Base-by-base conservation (phyloP, 2,329 filamentous ascomycete species). In the Trichoderma citrinoviride region DNA sequence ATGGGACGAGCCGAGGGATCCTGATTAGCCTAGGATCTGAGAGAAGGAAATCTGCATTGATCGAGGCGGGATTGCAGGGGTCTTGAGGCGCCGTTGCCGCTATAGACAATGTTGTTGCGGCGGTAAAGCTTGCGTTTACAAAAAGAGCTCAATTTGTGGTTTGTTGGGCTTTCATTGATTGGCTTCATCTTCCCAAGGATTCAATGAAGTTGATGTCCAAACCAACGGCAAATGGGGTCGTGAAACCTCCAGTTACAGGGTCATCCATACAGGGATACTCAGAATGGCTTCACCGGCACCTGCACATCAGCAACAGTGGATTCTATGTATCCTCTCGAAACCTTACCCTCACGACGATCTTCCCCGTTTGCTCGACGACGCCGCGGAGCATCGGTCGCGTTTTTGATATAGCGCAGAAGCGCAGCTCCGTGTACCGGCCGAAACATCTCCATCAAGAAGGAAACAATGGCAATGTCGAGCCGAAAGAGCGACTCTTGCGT, bases 1-100 rank as follows among this genome's bases (percentile, higher is more conserved):
- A 54, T 62, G 60, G 60, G 60, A 54, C 60, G 49, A 62, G 60
- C 60, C 60, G 60, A 54, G 29, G 33, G 46, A 43, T 12, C 55
- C 55, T 37, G n/a, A n/a, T n/a, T n/a, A 37, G 40, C 14, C 43
- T 25, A 19, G 12, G 10, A 21, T 52, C 25, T 43, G 33, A n/a
- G n/a, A n/a, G n/a, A 4, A 29, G 27, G 4, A 3, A 14, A 37
- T 47, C 44, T 47, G 49, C 49, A 55, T 52, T 1, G 5, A 27
- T 40, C 17, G 29, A 29, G 7, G 21, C 15, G 25, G 10, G 3
- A 27, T 25, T 21, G 23, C 29, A 33, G 37, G n/a, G 56, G 21
- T 19, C 33, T 27, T 17, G 23, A 43, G 33, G 37, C 37, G 47
- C 47, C 15, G 50, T 43, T 61, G 14, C 47, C 37, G 46, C n/a